These are phyloP conservation scores for Saposhnikovia divaricata DNA, from an alignment of 129 eudicot species.

Conservation along the genomic window DNA sequence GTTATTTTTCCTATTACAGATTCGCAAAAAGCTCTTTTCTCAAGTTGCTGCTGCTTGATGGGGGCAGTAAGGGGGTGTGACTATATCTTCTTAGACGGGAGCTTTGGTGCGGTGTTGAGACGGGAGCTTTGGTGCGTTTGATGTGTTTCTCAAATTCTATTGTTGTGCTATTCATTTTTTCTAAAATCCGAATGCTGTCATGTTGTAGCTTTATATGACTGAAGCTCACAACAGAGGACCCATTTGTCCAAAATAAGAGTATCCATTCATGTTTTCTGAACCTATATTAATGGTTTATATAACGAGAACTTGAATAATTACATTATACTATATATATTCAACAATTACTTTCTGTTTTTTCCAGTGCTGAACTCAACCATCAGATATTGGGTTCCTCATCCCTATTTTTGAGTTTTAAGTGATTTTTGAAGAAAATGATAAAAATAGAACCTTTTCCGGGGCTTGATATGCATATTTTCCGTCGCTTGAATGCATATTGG, in stretches of 20 bases:
- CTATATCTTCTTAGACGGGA: not conserved
- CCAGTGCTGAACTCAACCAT: no score
- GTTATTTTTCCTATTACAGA: slow-evolving; percentile 25
- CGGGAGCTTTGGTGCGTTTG: not conserved
- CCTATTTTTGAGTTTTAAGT: no score
- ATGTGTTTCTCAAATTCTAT: not conserved
- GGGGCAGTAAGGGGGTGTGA: not conserved
- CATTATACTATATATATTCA: no score
- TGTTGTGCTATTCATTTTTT: not conserved
- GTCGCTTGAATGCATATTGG: no score
- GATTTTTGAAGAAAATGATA: no score
- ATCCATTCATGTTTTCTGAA: not conserved
- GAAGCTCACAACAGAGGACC: not conserved
- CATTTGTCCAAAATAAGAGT: not conserved
- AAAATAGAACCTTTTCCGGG: no score
- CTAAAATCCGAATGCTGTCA: not conserved
- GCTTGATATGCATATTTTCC: no score
- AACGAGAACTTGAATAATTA: not conserved
- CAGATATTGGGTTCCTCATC: no score
- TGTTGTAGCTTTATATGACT: not conserved
- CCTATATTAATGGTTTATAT: not conserved
- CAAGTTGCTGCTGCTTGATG: slow-evolving; percentile 44
- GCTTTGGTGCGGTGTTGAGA: not conserved
- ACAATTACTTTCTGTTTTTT: no score
- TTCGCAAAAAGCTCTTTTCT: slow-evolving; percentile 40